Conservation (phyloP, 306 rosid species). For the Acacia confusa region DNA sequence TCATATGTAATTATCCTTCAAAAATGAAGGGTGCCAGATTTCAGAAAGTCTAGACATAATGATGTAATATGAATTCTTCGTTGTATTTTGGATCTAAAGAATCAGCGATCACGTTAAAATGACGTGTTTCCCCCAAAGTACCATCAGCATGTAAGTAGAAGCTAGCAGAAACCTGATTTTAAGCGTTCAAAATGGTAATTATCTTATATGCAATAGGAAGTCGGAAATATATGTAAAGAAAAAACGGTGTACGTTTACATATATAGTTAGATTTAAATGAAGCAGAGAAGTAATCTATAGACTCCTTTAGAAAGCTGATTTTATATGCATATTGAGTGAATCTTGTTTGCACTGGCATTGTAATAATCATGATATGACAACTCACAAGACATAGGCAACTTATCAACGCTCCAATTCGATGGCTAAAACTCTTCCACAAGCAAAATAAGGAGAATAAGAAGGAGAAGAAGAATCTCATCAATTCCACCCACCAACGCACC, state of each 20-base stretch:
- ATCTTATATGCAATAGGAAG: neutral
- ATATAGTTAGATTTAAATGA: neutral
- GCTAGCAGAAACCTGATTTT: neutral
- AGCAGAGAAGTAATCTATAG: neutral
- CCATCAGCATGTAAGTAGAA: neutral
- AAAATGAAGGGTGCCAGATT: neutral
- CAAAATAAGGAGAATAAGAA: neutral
- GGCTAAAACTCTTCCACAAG: neutral
- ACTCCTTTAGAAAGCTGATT: neutral
- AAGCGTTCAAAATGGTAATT: neutral
- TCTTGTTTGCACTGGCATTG: neutral
- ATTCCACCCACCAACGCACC: slow-evolving; percentile 7
- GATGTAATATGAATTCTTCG: neutral
- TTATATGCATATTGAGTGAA: neutral
- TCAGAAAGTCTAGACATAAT: neutral
- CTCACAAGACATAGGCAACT: neutral
- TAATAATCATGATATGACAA: neutral
- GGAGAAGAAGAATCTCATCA: neutral
- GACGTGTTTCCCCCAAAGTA: neutral
- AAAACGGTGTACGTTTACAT: neutral
- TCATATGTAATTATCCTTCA: neutral
- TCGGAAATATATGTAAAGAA: neutral
- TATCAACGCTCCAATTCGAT: neutral
- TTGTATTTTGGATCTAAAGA: neutral
- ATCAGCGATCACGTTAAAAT: neutral